These are phyloP conservation scores for Pterocarpus santalinus DNA, from an alignment of 306 rosid species.

Conservation along the genomic window DNA sequence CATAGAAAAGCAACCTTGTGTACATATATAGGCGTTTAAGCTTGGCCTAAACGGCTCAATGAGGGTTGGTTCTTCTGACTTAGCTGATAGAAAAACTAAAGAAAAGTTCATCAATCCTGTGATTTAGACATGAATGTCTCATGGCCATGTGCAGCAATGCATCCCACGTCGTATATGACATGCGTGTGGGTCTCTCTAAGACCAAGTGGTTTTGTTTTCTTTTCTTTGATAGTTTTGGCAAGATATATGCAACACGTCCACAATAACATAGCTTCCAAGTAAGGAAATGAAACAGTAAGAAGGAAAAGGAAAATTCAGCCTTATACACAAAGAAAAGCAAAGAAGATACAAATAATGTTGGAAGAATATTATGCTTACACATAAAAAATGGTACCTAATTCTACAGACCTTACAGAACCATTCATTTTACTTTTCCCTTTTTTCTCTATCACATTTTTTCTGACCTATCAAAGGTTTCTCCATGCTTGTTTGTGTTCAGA, in stretches of 20 bases:
- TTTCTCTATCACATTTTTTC: not conserved
- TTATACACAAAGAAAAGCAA: constrained; percentile 45
- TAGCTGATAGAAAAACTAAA: constrained; percentile 34
- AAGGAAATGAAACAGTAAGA: constrained; percentile 45
- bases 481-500: not conserved
- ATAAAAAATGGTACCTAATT: not conserved
- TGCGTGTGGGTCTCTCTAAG: constrained; percentile 76
- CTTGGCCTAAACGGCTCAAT: constrained; percentile 41
- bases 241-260: constrained; percentile 48
- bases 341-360: constrained; percentile 23
- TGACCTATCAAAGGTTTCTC: not conserved
- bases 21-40: constrained; percentile 39
- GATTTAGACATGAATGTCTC: constrained; percentile 72
- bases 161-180: constrained; percentile 76
- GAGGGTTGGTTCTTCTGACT: constrained; percentile 34
- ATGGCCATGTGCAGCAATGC: constrained; percentile 79
- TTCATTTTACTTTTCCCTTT: not conserved
- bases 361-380: not conserved
- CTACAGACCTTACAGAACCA: not conserved
- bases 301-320: constrained; percentile 54
- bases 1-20: constrained; percentile 38
- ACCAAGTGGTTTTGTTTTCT: constrained; percentile 52
- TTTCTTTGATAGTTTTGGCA: constrained; percentile 55
- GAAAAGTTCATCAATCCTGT: not conserved
- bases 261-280: constrained; percentile 53